Base-by-base conservation (phyloP, 805 yeast genomes). In the Lipomyces starkeyi region DNA sequence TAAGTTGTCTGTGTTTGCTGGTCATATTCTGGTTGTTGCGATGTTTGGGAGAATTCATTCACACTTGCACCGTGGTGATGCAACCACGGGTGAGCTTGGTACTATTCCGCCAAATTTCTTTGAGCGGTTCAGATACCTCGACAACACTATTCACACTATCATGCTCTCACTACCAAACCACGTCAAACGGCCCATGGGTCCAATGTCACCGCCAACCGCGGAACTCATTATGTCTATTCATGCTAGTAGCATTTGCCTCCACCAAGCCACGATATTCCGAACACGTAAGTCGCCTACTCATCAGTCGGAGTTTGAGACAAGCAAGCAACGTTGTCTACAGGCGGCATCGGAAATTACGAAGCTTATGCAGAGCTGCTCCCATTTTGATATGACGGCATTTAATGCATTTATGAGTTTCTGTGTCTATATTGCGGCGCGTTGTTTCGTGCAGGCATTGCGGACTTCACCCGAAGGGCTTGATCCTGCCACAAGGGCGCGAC, bases 371-470 rank as follows among this genome's bases (percentile, higher is more conserved):
- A 43, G 40, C 34, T 43, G 64, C 27, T 35, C 63, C 14, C 71
- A 66, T 32, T 63, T 29, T 25, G 69, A 59, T 14, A 22, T 61
- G 5, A 14, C 52, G 2, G 2, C 52, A 32, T 43, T 62, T 27
- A 62, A 68, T 47, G 40, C 63, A 17, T 62, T 61, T 37, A 56
- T 59, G 27, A 56, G 57, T 22, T 69, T 67, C 62, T 61, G 66
- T 22, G 0, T 67, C 8, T 69, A 60, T 53, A 47, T 69, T n/a
- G 68, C 66, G 6, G 71, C 72, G 47, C 63, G 72, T 22, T 69
- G 70, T 55, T 67, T 69, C 37, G 59, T 67, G 20, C 71, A 69
- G 22, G 67, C 61, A 1, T 34, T 69, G 52, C 32, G 58, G 29
- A 22, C 57, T 14, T 13, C 58, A 5, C 58, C 59, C 14, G 11